Base-by-base conservation (phyloP, 805 yeast species). In the Candida insectorum region DNA sequence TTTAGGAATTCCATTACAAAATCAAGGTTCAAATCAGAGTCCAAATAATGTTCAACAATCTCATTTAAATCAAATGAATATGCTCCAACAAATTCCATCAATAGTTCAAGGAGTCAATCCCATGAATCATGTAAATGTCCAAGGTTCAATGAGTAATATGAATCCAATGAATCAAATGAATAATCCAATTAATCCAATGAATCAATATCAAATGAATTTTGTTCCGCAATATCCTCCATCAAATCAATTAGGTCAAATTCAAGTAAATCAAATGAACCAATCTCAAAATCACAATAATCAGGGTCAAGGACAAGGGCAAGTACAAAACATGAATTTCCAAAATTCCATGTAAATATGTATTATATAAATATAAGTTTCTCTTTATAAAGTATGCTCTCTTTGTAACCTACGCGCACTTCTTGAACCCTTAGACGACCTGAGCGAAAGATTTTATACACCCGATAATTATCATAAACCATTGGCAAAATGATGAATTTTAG, bases 141-240 rank as follows among this genome's bases (percentile, higher is more conserved):
- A n/a, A n/a, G n/a, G n/a, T n/a, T n/a, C n/a, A n/a, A n/a, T n/a
- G n/a, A n/a, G n/a, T n/a, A n/a, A n/a, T n/a, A n/a, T n/a, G n/a
- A n/a, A n/a, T n/a, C n/a, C n/a, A n/a, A n/a, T n/a, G n/a, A n/a
- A n/a, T n/a, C n/a, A 13, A 14, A 15, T 22, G 27, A 19, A 19
- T 19, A 23, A 6, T 11, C 22, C 6, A n/a, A 30, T 30, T 8
- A 20, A 20, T 20, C 23, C 23, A 8, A 20, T 27, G 28, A 24
- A 24, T n/a, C 38, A 34, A 21, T 30, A 30, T 28, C 36, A 33
- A 13, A 34, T 34, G 38, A 34, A 34, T 16, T 9, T 34, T 8
- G 8, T 34, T 10, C 34, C 34, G 6, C 33, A 34, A 17, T 33
- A 33, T 10, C 31, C 13, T 13, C 29, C 26, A 6, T 13, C n/a